A percentile compares a stretch with the other conserved stretches of the same genome.
phyloP scores from a whole-genome alignment of 2,329 filamentous ascomycete species.

The Pseudogymnoascus pannorum region DNA sequence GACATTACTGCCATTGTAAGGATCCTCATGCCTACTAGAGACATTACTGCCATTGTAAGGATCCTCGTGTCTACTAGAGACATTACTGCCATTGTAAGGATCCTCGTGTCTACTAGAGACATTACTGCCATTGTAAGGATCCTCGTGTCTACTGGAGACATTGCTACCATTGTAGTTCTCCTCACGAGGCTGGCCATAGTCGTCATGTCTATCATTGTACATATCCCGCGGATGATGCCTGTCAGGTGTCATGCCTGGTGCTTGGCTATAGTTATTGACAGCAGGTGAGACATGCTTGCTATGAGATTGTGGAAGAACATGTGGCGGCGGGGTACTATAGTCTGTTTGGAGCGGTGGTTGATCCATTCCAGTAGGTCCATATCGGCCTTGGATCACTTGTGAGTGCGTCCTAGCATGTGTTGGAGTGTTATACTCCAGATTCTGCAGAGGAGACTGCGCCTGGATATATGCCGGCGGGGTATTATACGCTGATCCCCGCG shows the following conservation, averaged over 20 bases:
- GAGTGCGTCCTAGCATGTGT: constrained; percentile 4
- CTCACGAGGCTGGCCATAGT: not conserved
- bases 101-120: not conserved
- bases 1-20: not conserved
- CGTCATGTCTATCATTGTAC: not conserved
- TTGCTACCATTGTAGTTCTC: not conserved
- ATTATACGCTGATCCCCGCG: constrained; percentile 34
- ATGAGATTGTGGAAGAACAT: constrained; percentile 17
- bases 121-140: not conserved
- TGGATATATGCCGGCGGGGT: constrained; percentile 38
- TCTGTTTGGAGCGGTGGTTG: not conserved
- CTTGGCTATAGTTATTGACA: not conserved
- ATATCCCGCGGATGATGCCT: not conserved
- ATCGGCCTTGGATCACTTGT: not conserved
- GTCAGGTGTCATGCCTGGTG: not conserved
- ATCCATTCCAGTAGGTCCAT: not conserved
- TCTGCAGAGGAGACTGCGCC: constrained; percentile 46
- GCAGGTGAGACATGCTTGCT: constrained; percentile 1
- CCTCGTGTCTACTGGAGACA: not conserved
- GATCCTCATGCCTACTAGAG: not conserved
- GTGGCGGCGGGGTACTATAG: not conserved
- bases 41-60: not conserved
- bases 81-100: not conserved
- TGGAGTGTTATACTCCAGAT: constrained; percentile 36
- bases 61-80: not conserved